These are phyloP conservation scores for Xylaria sp. DNA, from an alignment of 2,329 filamentous ascomycete genomes.

Conservation along the genomic window DNA sequence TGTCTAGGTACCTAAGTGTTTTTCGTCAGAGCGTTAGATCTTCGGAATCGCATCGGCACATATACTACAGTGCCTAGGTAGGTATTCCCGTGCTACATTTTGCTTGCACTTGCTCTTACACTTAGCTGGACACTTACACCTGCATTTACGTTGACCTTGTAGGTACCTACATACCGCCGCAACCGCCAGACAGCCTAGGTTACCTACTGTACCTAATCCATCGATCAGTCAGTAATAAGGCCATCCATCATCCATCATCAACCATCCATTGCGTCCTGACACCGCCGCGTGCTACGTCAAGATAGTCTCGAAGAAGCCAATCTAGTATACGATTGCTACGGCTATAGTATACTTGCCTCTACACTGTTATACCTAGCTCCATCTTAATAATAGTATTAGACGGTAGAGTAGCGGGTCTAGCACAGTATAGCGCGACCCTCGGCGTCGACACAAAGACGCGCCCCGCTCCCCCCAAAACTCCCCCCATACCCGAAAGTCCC, in stretches of 20 bases:
- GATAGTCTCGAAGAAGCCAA: slow-evolving; percentile 1
- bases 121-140: neutral
- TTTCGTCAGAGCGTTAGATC: neutral
- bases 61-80: neutral
- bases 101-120: too few species aligned
- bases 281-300: slow-evolving; percentile 6
- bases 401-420: slow-evolving; percentile 38
- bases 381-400: slow-evolving; percentile 14
- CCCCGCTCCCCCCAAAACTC: slow-evolving; percentile 33
- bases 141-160: neutral
- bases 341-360: slow-evolving; percentile 16
- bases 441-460: slow-evolving; percentile 44
- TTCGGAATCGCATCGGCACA: slow-evolving; percentile 5
- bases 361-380: slow-evolving; percentile 19
- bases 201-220: neutral
- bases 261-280: slow-evolving; percentile 35
- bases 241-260: slow-evolving; percentile 47
- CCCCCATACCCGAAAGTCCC: slow-evolving; percentile 38
- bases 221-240: slow-evolving; percentile 46
- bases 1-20: slow-evolving; percentile 15
- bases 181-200: neutral
- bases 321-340: neutral
- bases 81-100: too few species aligned
- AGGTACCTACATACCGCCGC: slow-evolving; percentile 5
- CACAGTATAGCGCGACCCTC: slow-evolving; percentile 52